phyloP scores from a whole-genome alignment of 2,329 filamentous ascomycete genomes.

The Metarhizium rileyi region DNA sequence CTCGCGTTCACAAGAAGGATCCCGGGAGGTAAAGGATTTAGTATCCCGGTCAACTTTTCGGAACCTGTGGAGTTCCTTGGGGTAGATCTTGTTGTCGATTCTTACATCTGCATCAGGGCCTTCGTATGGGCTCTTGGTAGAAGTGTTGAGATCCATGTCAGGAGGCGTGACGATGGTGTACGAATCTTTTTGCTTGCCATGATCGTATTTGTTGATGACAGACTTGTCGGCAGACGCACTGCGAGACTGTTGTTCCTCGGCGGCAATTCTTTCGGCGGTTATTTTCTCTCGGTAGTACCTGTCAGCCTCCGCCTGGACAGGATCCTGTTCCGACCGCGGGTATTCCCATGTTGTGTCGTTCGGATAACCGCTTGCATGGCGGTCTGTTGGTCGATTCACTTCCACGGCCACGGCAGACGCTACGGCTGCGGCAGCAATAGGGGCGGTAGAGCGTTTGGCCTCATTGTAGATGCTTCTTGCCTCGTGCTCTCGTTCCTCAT shows the following conservation, averaged over 20 bases:
- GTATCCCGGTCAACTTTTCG: slow-evolving; percentile 16
- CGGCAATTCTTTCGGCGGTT: slow-evolving; percentile 42
- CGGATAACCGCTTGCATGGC: slow-evolving; percentile 21
- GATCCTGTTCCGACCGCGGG: slow-evolving; percentile 24
- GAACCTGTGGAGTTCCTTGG: slow-evolving; percentile 36
- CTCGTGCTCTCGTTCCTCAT: slow-evolving; percentile 31
- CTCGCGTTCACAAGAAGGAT: slow-evolving; percentile 44
- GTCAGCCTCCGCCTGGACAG: slow-evolving; percentile 48
- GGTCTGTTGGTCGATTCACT: slow-evolving; percentile 26
- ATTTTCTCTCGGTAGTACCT: slow-evolving; percentile 46
- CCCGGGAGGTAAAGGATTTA: slow-evolving; percentile 33
- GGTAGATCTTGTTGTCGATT: slow-evolving; percentile 49
- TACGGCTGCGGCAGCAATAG: slow-evolving; percentile 36
- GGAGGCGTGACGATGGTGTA: slow-evolving; percentile 46
- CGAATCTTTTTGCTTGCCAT: slow-evolving; percentile 23
- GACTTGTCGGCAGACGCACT: slow-evolving; percentile 42
- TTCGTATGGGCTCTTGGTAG: slow-evolving; percentile 39
- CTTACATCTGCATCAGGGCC: slow-evolving; percentile 54
- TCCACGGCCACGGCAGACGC: slow-evolving; percentile 36
- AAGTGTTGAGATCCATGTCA: slow-evolving; percentile 32
- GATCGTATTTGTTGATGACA: slow-evolving; percentile 44
- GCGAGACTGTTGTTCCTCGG: slow-evolving; percentile 44
- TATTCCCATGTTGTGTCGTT: slow-evolving; percentile 25
- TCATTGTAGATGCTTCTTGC: slow-evolving; percentile 35
- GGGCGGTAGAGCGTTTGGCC: slow-evolving; percentile 37